A percentile compares a stretch with the other conserved stretches of the same genome.
Conservation (phyloP, 345 rosid genomes). For the Brassica juncea region DNA sequence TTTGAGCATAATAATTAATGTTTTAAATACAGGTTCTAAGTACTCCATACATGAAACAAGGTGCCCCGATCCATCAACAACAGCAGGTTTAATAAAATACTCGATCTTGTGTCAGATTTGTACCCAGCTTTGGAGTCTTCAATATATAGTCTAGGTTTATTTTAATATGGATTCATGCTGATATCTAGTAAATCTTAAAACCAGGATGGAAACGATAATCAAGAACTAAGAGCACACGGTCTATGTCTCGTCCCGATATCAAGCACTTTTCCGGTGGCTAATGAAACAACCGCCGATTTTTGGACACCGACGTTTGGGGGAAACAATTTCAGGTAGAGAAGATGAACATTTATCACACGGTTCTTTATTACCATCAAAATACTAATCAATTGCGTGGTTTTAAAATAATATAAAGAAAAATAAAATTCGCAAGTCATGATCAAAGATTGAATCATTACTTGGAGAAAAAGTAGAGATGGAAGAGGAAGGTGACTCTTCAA, state of each 20-base stretch:
- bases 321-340: conserved; percentile 43
- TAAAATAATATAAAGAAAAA: background rate
- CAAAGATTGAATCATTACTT: conserved; percentile 38
- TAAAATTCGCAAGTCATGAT: conserved; percentile 36
- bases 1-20: background rate
- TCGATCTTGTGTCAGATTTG: background rate
- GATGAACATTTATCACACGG: conserved; percentile 8
- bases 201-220: conserved; percentile 48
- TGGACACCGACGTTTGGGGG: conserved; percentile 96
- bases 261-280: conserved; percentile 76
- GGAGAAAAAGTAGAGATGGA: conserved; percentile 36
- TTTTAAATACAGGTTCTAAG: conserved; percentile 62
- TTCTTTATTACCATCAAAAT: conserved; percentile 20
- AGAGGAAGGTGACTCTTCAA: conserved; percentile 41
- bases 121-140: background rate
- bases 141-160: conserved; percentile 4
- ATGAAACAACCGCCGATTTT: conserved; percentile 72
- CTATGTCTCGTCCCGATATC: conserved; percentile 83
- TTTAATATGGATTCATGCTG: conserved; percentile 5
- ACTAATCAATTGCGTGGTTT: background rate
- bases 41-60: conserved; percentile 83
- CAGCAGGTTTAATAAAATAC: conserved; percentile 54
- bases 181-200: conserved; percentile 21
- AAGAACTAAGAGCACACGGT: conserved; percentile 75
- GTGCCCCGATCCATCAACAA: conserved; percentile 57